A percentile compares a stretch with the other conserved stretches of the same genome.
phyloP scores from a whole-genome alignment of 2,329 filamentous ascomycete genomes.

The Fusarium odoratissimum region DNA sequence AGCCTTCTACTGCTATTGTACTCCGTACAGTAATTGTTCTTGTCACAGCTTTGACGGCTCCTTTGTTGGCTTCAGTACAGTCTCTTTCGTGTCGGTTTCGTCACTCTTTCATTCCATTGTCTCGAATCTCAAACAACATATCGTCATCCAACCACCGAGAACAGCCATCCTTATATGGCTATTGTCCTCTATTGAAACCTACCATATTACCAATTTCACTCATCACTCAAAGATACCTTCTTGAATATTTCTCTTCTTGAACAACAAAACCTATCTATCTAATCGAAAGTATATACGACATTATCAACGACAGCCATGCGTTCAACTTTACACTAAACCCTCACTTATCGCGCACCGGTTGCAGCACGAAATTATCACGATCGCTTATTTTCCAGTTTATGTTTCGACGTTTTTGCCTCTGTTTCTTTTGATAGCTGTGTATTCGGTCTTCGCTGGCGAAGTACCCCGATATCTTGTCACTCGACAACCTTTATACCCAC shows the following conservation, averaged over 20 bases:
- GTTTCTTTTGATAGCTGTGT: slow-evolving; percentile 45
- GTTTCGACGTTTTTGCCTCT: not conserved
- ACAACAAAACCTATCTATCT: not conserved
- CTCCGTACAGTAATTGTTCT: slow-evolving; percentile 11
- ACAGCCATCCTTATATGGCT: slow-evolving; percentile 13
- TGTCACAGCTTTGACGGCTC: slow-evolving; percentile 22
- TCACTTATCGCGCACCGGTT: slow-evolving; percentile 36
- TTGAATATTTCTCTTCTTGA: not conserved
- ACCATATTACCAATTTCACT: not conserved
- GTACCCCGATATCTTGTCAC: slow-evolving; percentile 50
- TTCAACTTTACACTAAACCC: slow-evolving; percentile 19
- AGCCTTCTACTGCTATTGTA: slow-evolving; percentile 27
- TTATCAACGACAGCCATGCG: slow-evolving; percentile 34
- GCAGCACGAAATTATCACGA: slow-evolving; percentile 31
- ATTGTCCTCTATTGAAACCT: slow-evolving; percentile 18
- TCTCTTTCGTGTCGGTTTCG: slow-evolving; percentile 20
- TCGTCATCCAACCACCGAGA: slow-evolving; percentile 17
- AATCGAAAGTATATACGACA: slow-evolving; percentile 5
- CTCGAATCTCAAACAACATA: slow-evolving; percentile 28
- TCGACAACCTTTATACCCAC: slow-evolving; percentile 27
- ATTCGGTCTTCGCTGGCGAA: slow-evolving; percentile 64
- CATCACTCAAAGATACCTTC: not conserved
- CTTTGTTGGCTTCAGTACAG: slow-evolving; percentile 17
- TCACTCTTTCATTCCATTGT: slow-evolving; percentile 41
- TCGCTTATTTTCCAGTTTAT: slow-evolving; percentile 27